Percentiles rank a stretch among this genome's conserved stretches.
Conservation (phyloP, 306 rosid genomes). For the Sphenostylis stenocarpa region DNA sequence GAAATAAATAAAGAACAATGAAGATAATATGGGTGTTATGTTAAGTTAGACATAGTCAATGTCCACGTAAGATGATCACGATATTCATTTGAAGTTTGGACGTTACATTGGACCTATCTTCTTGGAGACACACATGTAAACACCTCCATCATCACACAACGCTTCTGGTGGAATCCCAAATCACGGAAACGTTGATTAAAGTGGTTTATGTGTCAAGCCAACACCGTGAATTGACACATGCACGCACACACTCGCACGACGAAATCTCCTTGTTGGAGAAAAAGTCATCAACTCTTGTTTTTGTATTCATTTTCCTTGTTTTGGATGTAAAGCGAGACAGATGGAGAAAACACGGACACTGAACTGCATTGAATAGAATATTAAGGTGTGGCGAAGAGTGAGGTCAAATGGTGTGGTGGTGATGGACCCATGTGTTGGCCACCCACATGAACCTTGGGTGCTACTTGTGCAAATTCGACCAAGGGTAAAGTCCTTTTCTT, state of each 20-base stretch:
- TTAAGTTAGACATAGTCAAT: neutral
- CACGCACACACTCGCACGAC: neutral
- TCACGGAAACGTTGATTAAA: slow-evolving; percentile 21
- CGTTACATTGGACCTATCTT: slow-evolving; percentile 17
- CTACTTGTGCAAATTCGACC: neutral
- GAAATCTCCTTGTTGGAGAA: neutral
- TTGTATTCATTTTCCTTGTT: neutral
- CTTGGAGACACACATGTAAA: slow-evolving; percentile 7
- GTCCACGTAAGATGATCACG: neutral
- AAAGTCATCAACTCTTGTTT: neutral
- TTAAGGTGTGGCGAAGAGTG: neutral
- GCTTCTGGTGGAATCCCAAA: slow-evolving; percentile 4
- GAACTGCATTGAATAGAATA: neutral
- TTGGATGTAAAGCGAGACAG: neutral
- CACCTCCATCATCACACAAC: neutral
- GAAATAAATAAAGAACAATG: neutral
- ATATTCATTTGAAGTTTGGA: slow-evolving; percentile 16
- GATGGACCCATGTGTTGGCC: slow-evolving; percentile 44
- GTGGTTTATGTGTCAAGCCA: neutral
- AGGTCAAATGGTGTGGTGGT: neutral
- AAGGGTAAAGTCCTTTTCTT: slow-evolving; percentile 34
- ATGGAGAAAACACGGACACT: slow-evolving; percentile 15
- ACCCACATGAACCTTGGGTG: slow-evolving; percentile 30
- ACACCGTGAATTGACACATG: neutral
- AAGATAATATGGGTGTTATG: too few species aligned